Conservation (phyloP, 306 rosid species). For the Rosa rugosa region DNA sequence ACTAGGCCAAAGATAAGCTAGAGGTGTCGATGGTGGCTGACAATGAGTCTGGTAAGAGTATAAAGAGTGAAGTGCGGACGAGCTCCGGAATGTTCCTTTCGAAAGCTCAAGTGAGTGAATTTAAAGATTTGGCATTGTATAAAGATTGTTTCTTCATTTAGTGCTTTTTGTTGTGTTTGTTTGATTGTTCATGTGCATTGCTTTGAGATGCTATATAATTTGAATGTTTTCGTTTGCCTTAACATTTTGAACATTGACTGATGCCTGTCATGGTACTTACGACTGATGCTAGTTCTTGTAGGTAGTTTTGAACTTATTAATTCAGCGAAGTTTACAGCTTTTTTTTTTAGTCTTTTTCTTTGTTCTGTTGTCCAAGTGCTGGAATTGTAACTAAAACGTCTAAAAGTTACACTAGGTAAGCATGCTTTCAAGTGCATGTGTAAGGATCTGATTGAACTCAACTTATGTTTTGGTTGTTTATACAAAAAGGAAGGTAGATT, state of each 20-base stretch:
- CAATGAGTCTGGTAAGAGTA: slow-evolving; percentile 76
- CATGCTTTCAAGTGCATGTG: too few relatives aligned
- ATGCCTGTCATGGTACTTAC: neutral
- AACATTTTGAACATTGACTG: neutral
- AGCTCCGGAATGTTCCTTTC: slow-evolving; percentile 92
- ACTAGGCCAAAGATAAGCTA: slow-evolving; percentile 79
- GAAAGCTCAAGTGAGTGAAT: slow-evolving; percentile 61
- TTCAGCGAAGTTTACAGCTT: neutral
- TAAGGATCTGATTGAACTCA: neutral
- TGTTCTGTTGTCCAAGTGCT: neutral
- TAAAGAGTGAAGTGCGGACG: slow-evolving; percentile 78
- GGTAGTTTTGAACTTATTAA: neutral
- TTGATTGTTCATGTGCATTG: neutral
- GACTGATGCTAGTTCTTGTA: neutral
- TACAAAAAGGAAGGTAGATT: neutral
- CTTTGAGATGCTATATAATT: neutral
- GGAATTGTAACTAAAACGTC: neutral
- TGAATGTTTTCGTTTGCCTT: neutral
- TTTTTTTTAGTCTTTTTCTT: neutral
- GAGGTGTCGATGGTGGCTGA: slow-evolving; percentile 92
- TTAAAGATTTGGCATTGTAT: neutral
- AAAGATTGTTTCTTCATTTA: neutral
- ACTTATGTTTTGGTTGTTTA: neutral
- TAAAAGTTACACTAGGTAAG: neutral
- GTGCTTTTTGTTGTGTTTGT: neutral